A percentile compares a stretch with the other conserved stretches of the same genome.
These are phyloP conservation scores for Vanrija pseudolonga DNA, from an alignment of 1,284 basidiomycete genomes.

Conservation along the genomic window DNA sequence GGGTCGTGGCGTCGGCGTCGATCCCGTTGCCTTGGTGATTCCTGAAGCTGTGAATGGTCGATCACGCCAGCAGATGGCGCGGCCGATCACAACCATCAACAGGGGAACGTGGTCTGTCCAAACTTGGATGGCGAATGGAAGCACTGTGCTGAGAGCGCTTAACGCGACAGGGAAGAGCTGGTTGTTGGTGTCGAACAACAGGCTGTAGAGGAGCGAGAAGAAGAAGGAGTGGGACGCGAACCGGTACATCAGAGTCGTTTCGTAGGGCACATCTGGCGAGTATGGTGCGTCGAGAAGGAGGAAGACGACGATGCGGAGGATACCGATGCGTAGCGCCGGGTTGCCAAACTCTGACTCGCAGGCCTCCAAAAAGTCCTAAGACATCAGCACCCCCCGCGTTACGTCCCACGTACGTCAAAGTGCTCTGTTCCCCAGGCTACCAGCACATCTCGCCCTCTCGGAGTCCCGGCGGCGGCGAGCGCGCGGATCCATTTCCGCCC, in stretches of 20 bases:
- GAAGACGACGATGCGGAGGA: constrained; percentile 26
- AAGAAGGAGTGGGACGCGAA: constrained; percentile 26
- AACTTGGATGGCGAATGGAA: constrained; percentile 34
- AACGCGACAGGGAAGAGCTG: constrained; percentile 36
- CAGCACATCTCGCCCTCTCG: constrained; percentile 3
- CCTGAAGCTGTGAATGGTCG: constrained; percentile 35
- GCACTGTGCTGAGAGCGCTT: constrained; percentile 26
- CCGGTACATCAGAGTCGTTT: constrained; percentile 24
- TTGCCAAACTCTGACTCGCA: constrained; percentile 9
- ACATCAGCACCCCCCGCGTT: not conserved
- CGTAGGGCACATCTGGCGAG: constrained; percentile 21
- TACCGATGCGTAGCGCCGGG: constrained; percentile 19
- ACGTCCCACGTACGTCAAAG: constrained; percentile 16
- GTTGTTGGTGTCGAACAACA: constrained; percentile 39
- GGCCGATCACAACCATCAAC: constrained; percentile 37
- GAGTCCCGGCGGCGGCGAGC: not conserved
- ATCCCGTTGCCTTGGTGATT: constrained; percentile 12
- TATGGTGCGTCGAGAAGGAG: constrained; percentile 26
- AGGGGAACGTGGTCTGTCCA: constrained; percentile 34
- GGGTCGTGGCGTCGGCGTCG: constrained; percentile 31
- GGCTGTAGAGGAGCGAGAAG: constrained; percentile 20
- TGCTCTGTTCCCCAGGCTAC: constrained; percentile 16
- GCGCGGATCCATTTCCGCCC: constrained; percentile 5
- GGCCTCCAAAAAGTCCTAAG: constrained; percentile 14
- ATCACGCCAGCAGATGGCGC: constrained; percentile 42